phyloP scores from a whole-genome alignment of 139 green algal genomes.

The Chlorella sorokiniana region DNA sequence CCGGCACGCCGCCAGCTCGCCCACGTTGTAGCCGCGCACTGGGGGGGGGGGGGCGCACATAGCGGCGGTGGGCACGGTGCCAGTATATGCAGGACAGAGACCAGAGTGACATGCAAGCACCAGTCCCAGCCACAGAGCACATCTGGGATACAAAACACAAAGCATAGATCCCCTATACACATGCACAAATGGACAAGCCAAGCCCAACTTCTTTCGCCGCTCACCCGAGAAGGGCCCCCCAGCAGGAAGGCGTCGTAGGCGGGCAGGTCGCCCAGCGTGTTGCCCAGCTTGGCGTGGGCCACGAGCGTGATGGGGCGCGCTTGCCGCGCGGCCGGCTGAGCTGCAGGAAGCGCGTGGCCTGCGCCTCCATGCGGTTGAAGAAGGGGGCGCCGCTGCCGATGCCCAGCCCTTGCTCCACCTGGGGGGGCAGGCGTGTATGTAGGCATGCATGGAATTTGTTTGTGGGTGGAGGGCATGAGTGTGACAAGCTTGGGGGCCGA shows the following conservation, averaged over 20 bases:
- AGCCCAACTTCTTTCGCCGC: not conserved
- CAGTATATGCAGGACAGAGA: too few relatives aligned
- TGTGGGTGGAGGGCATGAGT: not conserved
- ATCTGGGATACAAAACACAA: too few relatives aligned
- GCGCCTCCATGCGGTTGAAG: slow-evolving; percentile 75
- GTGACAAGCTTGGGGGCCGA: too few relatives aligned
- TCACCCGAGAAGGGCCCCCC: slow-evolving; percentile 88
- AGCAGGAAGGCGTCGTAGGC: slow-evolving; percentile 94
- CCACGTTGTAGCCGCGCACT: slow-evolving; percentile 90
- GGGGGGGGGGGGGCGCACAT: not conserved
- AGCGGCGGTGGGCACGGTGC: too few relatives aligned
- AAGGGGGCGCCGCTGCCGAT: slow-evolving; percentile 65
- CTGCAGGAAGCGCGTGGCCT: slow-evolving; percentile 76
- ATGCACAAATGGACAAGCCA: not conserved
- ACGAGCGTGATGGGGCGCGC: slow-evolving; percentile 74
- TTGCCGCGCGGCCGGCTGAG: slow-evolving; percentile 44
- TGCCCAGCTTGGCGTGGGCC: slow-evolving; percentile 72
- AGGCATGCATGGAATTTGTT: too few relatives aligned
- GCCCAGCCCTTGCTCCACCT: slow-evolving; percentile 85
- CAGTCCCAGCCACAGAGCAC: too few relatives aligned
- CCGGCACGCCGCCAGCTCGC: slow-evolving; percentile 88
- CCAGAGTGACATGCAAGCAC: too few relatives aligned
- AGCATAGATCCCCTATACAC: too few relatives aligned
- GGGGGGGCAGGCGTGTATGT: not conserved
- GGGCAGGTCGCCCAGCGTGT: slow-evolving; percentile 87